Evolutionary conservation across 2,329 filamentous ascomycete species (phyloP).

Genomic region (Botrytis deweyae): DNA sequence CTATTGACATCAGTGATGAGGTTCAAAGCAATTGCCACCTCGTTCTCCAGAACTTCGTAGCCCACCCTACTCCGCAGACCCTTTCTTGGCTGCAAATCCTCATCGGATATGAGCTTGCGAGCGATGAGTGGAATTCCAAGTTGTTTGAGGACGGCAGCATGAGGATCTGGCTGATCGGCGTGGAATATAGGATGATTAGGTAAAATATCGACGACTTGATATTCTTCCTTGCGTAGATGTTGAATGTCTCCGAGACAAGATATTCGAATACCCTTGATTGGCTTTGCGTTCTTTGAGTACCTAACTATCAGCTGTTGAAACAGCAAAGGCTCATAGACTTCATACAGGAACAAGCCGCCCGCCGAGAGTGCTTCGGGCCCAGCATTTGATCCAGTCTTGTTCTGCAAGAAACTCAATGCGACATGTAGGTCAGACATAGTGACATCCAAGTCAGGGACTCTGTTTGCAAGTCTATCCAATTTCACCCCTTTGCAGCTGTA

Average conservation of each 20-base stretch:
- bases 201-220: background rate
- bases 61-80: fast-evolving
- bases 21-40: background rate
- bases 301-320: background rate
- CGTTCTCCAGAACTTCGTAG: background rate
- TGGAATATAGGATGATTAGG: background rate
- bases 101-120: background rate
- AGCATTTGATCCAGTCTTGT: background rate
- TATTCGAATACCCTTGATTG: background rate
- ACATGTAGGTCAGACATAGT: background rate
- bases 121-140: background rate
- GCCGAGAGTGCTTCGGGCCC: background rate
- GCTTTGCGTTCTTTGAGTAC: background rate
- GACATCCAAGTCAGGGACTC: background rate
- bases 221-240: background rate
- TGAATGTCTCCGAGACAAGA: background rate
- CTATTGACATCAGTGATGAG: background rate
- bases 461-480: background rate
- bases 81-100: background rate
- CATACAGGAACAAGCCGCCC: background rate
- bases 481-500: background rate
- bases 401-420: background rate
- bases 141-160: background rate
- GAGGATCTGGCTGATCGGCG: background rate
- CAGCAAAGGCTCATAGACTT: background rate